Evolutionary conservation across 1,139 yeast genomes (phyloP).

Genomic region (Taiozyma sp.): DNA sequence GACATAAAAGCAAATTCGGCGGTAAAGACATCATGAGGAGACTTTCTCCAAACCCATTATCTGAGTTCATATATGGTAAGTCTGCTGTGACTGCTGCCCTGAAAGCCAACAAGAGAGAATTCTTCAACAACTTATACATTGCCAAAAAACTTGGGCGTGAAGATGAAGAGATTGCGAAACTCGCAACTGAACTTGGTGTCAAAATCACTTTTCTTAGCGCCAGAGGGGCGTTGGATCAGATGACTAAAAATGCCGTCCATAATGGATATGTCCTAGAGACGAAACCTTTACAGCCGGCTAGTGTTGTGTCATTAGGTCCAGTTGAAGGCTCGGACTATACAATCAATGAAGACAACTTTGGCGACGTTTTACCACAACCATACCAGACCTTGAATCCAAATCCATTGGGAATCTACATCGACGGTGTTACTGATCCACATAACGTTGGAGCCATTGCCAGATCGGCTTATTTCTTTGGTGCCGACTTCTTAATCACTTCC

Average conservation of each 20-base stretch:
- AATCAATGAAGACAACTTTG: slow-evolving; percentile 21
- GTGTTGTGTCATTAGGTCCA: slow-evolving; percentile 34
- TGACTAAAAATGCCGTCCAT: slow-evolving; percentile 72
- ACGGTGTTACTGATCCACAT: slow-evolving; percentile 86
- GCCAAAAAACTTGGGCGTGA: slow-evolving; percentile 38
- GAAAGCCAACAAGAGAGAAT: slow-evolving; percentile 47
- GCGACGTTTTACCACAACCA: slow-evolving; percentile 13
- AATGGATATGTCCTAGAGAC: slow-evolving; percentile 78
- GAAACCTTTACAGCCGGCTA: slow-evolving; percentile 46
- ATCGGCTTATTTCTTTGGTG: slow-evolving; percentile 81
- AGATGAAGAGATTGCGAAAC: slow-evolving; percentile 34
- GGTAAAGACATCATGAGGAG: slow-evolving; percentile 14
- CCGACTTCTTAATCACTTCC: slow-evolving; percentile 72
- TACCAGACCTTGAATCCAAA: slow-evolving; percentile 28
- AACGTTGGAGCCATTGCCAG: slow-evolving; percentile 85
- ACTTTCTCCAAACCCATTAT: slow-evolving; percentile 36
- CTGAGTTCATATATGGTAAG: slow-evolving; percentile 74
- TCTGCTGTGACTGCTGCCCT: slow-evolving; percentile 74
- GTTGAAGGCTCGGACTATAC: slow-evolving; percentile 26
- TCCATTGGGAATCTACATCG: slow-evolving; percentile 76
- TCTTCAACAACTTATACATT: slow-evolving; percentile 47
- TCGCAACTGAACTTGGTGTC: slow-evolving; percentile 45
- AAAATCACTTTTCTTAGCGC: slow-evolving; percentile 38
- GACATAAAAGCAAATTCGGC: slow-evolving; percentile 13
- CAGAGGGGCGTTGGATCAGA: slow-evolving; percentile 53